Evolutionary conservation across 2,329 filamentous ascomycete genomes (phyloP).

Genomic region (Pezizomycotina sp.): DNA sequence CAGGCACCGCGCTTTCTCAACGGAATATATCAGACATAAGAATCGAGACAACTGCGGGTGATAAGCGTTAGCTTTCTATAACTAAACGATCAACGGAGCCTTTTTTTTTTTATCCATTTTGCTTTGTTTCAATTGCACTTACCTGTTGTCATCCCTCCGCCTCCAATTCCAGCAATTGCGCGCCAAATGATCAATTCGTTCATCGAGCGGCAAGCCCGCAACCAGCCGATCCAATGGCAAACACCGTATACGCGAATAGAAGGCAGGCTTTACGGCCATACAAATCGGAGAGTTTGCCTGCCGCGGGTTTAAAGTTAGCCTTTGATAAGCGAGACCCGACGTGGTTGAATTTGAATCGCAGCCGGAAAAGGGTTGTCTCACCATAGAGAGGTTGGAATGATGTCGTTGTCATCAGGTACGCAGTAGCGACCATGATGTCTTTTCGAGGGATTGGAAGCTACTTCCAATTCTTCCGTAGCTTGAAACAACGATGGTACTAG

Average conservation of each 20-base stretch:
- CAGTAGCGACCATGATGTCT: slow-evolving; percentile 57
- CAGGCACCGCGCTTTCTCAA: slow-evolving; percentile 53
- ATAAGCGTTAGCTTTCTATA: too few species aligned
- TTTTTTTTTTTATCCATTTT: too few species aligned
- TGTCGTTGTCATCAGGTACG: slow-evolving; percentile 57
- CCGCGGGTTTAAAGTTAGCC: too few species aligned
- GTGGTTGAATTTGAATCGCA: too few species aligned
- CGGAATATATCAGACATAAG: slow-evolving; percentile 54
- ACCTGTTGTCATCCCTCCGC: slow-evolving; percentile 24
- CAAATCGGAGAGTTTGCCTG: slow-evolving; percentile 54
- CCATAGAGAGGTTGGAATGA: slow-evolving; percentile 60
- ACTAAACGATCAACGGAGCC: too few species aligned
- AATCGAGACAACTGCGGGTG: slow-evolving; percentile 53
- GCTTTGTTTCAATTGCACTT: too few species aligned
- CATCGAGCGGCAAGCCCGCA: slow-evolving; percentile 49
- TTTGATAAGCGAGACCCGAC: too few species aligned
- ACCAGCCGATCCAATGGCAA: slow-evolving; percentile 46
- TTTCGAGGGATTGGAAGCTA: slow-evolving; percentile 56
- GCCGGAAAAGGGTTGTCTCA: too few species aligned
- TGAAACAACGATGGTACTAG: slow-evolving; percentile 35
- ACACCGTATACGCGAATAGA: slow-evolving; percentile 46
- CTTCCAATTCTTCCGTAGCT: slow-evolving; percentile 63
- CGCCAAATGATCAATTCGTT: slow-evolving; percentile 49
- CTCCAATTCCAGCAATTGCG: slow-evolving; percentile 29
- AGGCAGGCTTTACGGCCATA: slow-evolving; percentile 52